Evolutionary conservation across 495 filamentous ascomycete species (phyloP).

Genomic region (Lasiosphaeriaceae sp.): DNA sequence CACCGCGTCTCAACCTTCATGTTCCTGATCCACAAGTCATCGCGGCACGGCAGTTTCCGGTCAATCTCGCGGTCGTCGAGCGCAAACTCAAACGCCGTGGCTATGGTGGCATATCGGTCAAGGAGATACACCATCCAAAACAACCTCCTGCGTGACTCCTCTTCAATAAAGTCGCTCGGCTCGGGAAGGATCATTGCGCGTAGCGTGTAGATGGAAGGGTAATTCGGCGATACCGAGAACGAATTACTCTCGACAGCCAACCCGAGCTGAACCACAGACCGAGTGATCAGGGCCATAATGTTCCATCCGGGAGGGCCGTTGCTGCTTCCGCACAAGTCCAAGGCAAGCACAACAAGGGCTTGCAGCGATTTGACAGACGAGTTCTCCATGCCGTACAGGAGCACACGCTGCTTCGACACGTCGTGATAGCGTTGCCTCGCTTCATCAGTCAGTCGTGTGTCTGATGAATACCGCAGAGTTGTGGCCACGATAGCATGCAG

Average conservation of each 20-base stretch:
- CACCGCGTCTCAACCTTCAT: conserved; percentile 78
- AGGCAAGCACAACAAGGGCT: conserved; percentile 75
- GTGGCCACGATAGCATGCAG: conserved; percentile 85
- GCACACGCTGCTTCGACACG: conserved; percentile 76
- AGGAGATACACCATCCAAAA: conserved; percentile 94
- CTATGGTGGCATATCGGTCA: conserved; percentile 82
- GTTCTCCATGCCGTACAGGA: conserved; percentile 81
- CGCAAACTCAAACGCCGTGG: conserved; percentile 86
- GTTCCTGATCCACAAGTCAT: conserved; percentile 80
- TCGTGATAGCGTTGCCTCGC: conserved; percentile 69
- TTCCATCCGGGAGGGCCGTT: conserved; percentile 89
- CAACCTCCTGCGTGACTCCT: conserved; percentile 73
- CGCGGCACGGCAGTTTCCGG: conserved; percentile 77
- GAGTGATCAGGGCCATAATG: conserved; percentile 77
- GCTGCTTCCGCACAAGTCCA: conserved; percentile 73
- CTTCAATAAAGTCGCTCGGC: conserved; percentile 79
- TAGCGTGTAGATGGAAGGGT: conserved; percentile 78
- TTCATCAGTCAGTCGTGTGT: conserved; percentile 65
- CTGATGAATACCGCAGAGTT: conserved; percentile 74
- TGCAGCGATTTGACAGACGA: conserved; percentile 84
- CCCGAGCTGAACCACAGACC: conserved; percentile 80
- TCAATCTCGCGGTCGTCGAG: conserved; percentile 86
- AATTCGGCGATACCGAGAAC: conserved; percentile 66
- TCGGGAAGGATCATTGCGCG: conserved; percentile 78
- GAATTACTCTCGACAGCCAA: conserved; percentile 76